Conservation (phyloP, 805 yeast species). For the Kodamaea sagamina region DNA sequence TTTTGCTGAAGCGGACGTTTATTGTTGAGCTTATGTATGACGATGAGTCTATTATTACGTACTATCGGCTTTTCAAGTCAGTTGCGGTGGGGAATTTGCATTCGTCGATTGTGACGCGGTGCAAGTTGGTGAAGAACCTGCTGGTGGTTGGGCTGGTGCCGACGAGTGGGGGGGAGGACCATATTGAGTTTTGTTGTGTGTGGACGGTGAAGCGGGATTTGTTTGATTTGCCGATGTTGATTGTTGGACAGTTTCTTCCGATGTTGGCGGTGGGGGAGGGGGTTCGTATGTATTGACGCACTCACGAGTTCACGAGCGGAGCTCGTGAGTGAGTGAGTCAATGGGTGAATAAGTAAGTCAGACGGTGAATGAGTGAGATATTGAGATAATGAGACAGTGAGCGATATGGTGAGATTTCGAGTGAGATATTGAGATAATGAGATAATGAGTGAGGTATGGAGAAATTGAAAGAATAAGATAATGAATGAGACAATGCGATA, state of each 20-base stretch:
- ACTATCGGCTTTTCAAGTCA: conserved; percentile 69
- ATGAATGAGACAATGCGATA: too few species aligned
- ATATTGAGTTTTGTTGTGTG: conserved; percentile 69
- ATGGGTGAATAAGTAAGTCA: too few species aligned
- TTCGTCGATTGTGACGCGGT: conserved; percentile 52
- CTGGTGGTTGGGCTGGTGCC: conserved; percentile 10
- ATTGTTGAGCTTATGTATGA: conserved; percentile 79
- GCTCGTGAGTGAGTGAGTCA: not conserved
- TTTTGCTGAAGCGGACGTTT: conserved; percentile 60
- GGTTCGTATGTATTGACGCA: conserved; percentile 30
- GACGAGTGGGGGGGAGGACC: conserved; percentile 22
- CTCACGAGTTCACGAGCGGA: too few species aligned
- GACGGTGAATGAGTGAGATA: too few species aligned
- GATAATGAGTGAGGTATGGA: too few species aligned
- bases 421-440: too few species aligned
- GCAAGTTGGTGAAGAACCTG: conserved; percentile 44
- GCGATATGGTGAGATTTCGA: too few species aligned
- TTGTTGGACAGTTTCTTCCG: conserved; percentile 80
- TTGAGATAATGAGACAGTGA: too few species aligned
- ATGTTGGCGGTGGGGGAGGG: conserved; percentile 46
- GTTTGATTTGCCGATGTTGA: conserved; percentile 81
- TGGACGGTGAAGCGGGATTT: conserved; percentile 86
- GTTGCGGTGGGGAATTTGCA: conserved; percentile 70
- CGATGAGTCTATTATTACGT: conserved; percentile 69
- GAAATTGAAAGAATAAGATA: too few species aligned